Base-by-base conservation (phyloP, 257 asterid genomes). In the Plectranthus barbatus region DNA sequence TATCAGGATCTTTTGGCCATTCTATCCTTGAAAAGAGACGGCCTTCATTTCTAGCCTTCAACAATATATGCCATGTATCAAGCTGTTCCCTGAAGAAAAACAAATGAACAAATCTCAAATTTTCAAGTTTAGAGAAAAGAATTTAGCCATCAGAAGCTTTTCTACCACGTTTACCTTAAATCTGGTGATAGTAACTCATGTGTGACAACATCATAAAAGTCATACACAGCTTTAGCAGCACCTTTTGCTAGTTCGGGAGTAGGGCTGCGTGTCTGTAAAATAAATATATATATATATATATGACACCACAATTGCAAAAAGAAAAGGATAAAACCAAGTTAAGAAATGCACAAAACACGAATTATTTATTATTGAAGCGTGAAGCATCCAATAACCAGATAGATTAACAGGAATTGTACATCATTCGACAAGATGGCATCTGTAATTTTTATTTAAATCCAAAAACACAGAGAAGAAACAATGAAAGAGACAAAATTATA, bases 1-100 rank as follows among this genome's bases (percentile, higher is more conserved):
- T 89, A 76, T 83, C 91, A 70, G 86, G 82, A 73, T 89, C 96
- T 80, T 81, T 82, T 13, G 99, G 99, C 99, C 99, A 92, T 69
- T 86, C 87, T 66, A 92, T 87, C 83, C 76, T 81, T 59, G 99
- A 86, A 78, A 92, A 92, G 61, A 92, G 90, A 67, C 96, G 92
- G 52, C 97, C 91, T 62, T 86, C 99, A 75, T 81, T 92, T 83
- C 95, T 86, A 56, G 99, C 99, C 76, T 84, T 79, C 67, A 85
- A 79, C 83, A 89, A 72, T 76, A 92, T 82, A 76, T 85, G 79
- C 99, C 99, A 92, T 3, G 97, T 86, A 80, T 89, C 99, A 54
- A 92, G 91, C 82, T 86, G 94, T 79, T 92, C 99, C 80, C 97
- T 92, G 84, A 50, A 55, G 65, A 68, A 66, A 56, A 71, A 3